These are phyloP conservation scores for Petunia secreta DNA, from an alignment of 257 asterid species.

Conservation along the genomic window DNA sequence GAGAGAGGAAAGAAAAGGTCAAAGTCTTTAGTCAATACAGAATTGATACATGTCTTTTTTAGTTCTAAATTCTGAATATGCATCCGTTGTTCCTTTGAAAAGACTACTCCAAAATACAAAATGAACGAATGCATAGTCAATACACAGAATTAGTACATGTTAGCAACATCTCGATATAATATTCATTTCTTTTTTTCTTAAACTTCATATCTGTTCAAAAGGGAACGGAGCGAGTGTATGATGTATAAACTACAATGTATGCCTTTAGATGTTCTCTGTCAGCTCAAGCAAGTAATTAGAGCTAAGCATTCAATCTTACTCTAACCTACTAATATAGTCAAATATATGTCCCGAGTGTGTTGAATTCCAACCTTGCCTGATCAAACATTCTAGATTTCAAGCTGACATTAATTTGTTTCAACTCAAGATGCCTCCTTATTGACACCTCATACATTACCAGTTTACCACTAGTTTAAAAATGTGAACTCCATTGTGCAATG, in stretches of 20 bases:
- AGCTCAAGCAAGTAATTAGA: too few relatives aligned
- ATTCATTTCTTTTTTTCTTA: too few relatives aligned
- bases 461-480: not conserved
- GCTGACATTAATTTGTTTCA: not conserved
- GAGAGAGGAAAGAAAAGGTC: conserved; percentile 24
- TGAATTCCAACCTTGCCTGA: not conserved
- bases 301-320: not conserved
- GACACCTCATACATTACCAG: not conserved
- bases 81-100: not conserved
- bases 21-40: conserved; percentile 25
- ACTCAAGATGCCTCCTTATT: not conserved
- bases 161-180: too few relatives aligned
- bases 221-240: too few relatives aligned
- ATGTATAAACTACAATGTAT: too few relatives aligned
- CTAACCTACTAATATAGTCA: not conserved
- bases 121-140: not conserved
- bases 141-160: too few relatives aligned
- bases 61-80: not conserved
- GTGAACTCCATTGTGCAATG: not conserved
- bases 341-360: not conserved
- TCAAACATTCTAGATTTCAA: not conserved
- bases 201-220: too few relatives aligned
- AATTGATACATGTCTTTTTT: not conserved
- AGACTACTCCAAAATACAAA: not conserved
- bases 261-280: too few relatives aligned